These are phyloP conservation scores for Fusarium protoensiforme DNA, from an alignment of 2,329 filamentous ascomycete genomes.

Conservation along the genomic window DNA sequence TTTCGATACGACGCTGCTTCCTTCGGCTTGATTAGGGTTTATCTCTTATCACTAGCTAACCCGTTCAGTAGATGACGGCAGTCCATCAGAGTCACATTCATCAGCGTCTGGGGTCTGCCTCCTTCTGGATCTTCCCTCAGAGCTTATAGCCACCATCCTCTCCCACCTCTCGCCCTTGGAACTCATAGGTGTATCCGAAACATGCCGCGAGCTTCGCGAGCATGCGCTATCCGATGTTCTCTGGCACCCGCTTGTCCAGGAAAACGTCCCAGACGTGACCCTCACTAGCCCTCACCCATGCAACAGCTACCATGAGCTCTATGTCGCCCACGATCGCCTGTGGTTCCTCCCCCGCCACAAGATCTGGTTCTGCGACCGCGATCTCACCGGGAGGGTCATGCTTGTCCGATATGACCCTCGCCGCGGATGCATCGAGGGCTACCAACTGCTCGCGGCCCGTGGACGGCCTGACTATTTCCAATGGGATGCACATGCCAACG, in stretches of 20 bases:
- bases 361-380: conserved; percentile 85
- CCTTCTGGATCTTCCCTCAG: conserved; percentile 73
- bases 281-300: conserved; percentile 69
- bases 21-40: background rate
- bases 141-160: conserved; percentile 80
- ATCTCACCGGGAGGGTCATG: conserved; percentile 79
- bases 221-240: conserved; percentile 74
- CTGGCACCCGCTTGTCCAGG: conserved; percentile 78
- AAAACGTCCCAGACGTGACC: conserved; percentile 68
- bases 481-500: conserved; percentile 73
- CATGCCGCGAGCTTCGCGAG: conserved; percentile 69
- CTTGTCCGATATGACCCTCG: conserved; percentile 80
- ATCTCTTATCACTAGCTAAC: background rate
- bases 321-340: conserved; percentile 77
- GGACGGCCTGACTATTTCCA: conserved; percentile 63
- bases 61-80: background rate
- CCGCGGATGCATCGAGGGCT: conserved; percentile 82
- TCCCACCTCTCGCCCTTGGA: conserved; percentile 72
- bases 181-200: conserved; percentile 68
- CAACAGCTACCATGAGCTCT: conserved; percentile 76
- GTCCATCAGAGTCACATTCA: background rate
- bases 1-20: background rate
- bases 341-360: conserved; percentile 88
- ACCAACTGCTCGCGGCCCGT: conserved; percentile 77
- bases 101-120: conserved; percentile 10